These are phyloP conservation scores for Hypoxylon rickii DNA, from an alignment of 495 filamentous ascomycete genomes.

Conservation along the genomic window DNA sequence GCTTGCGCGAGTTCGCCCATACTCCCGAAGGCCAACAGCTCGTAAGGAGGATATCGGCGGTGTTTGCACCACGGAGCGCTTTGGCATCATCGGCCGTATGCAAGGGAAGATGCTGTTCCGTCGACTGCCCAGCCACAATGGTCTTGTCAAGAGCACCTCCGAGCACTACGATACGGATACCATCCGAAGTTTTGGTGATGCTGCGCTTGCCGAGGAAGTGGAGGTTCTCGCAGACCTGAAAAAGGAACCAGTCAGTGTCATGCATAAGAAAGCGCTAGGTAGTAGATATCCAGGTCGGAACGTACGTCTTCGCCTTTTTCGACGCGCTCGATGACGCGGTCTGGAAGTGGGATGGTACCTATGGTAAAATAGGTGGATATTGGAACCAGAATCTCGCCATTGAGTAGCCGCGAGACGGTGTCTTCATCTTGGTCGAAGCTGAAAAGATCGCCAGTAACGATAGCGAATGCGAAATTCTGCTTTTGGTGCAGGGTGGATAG, in stretches of 20 bases:
- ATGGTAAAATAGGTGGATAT: slow-evolving; percentile 87
- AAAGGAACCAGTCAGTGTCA: too few species aligned
- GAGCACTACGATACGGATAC: slow-evolving; percentile 79
- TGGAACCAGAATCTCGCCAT: slow-evolving; percentile 70
- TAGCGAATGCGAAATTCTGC: slow-evolving; percentile 81
- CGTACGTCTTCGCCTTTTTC: slow-evolving; percentile 67
- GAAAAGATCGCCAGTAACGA: slow-evolving; percentile 86
- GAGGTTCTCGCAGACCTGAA: slow-evolving; percentile 85
- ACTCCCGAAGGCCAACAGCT: slow-evolving; percentile 80
- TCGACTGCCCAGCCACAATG: slow-evolving; percentile 55
- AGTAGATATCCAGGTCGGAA: too few species aligned
- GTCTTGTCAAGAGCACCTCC: slow-evolving; percentile 68
- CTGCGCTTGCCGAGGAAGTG: slow-evolving; percentile 85
- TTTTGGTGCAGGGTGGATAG: slow-evolving; percentile 77
- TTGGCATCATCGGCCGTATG: slow-evolving; percentile 80
- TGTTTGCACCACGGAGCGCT: slow-evolving; percentile 70
- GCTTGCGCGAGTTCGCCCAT: slow-evolving; percentile 53
- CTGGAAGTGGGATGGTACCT: slow-evolving; percentile 69
- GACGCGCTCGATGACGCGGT: slow-evolving; percentile 68
- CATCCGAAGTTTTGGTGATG: slow-evolving; percentile 85
- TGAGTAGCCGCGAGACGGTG: slow-evolving; percentile 66
- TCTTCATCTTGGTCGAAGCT: slow-evolving; percentile 58
- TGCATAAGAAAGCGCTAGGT: too few species aligned
- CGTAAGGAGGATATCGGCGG: slow-evolving; percentile 84
- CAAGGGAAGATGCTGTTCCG: slow-evolving; percentile 67